Evolutionary conservation across 495 filamentous ascomycete species (phyloP), one percentile per base, ranked within the genome.

Genomic region (Daldinia childiae): DNA sequence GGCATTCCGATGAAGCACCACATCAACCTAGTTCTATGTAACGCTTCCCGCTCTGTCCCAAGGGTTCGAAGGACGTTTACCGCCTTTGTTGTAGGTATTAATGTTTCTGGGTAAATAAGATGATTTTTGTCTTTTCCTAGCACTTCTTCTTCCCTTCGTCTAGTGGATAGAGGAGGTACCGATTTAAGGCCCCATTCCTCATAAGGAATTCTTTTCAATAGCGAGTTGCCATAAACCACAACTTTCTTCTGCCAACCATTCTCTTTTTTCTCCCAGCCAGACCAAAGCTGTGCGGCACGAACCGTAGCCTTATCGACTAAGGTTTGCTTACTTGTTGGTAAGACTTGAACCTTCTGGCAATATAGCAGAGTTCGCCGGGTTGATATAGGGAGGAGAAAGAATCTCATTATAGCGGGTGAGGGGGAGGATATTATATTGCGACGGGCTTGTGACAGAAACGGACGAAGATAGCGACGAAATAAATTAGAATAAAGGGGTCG

Each of bases 171-270:
- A 34, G 95, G 92, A 3, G 95, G 95, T 39, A 99, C 91, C 59
- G 93, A 95, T 81, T 98, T 98, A 54, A 99, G 82, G 0, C 93
- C 95, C 88, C 95, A 99, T 91, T 99, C 95, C 81, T 98, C 92
- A 78, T 91, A 97, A 1, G 95, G 93, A 72, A 99, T 94, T 43
- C 93, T 87, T 74, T 91, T 90, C 58, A 98, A 86, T 9, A 92
- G 86, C 29, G 87, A 84, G 82, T 98, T 98, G 29, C 96, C 95
- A 78, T 94, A 95, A 58, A 84, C 84, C 21, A 94, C 94, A 30
- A 97, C 83, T 65, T 86, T 87, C 69, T 91, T 93, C 81, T 98
- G 92, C 95, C 95, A 98, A 34, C 91, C 90, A 55, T 83, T 84
- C 4, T 95, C 90, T 64, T 90, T 88, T 74, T 90, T 89, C 79